These are phyloP conservation scores for Elsinoe fawcettii DNA, from an alignment of 2,329 filamentous ascomycete species.

Conservation along the genomic window DNA sequence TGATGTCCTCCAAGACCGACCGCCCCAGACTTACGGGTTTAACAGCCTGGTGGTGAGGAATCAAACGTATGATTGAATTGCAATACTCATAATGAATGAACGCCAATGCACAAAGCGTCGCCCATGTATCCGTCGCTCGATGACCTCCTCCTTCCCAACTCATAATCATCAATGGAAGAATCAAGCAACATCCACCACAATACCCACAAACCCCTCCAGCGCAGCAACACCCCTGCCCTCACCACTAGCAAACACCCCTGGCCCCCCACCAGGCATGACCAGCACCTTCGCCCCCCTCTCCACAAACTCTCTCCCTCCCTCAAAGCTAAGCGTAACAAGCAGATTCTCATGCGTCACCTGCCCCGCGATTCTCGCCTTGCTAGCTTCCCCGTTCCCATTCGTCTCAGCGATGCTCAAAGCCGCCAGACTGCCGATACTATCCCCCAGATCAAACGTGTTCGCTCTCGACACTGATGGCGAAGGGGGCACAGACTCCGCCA, in stretches of 20 bases:
- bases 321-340: constrained; percentile 59
- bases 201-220: constrained; percentile 65
- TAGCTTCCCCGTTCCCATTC: constrained; percentile 13
- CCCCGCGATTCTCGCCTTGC: constrained; percentile 22
- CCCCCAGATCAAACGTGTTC: constrained; percentile 17
- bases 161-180: too few relatives aligned
- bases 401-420: constrained; percentile 1
- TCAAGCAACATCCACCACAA: constrained; percentile 36
- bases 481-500: constrained; percentile 23
- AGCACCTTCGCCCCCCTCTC: constrained; percentile 63
- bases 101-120: too few relatives aligned
- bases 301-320: constrained; percentile 64
- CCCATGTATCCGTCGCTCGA: too few relatives aligned
- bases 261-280: constrained; percentile 62
- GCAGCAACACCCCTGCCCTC: constrained; percentile 46
- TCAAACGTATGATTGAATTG: too few relatives aligned
- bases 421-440: constrained; percentile 16
- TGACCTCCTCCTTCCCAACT: too few relatives aligned
- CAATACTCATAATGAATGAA: too few relatives aligned
- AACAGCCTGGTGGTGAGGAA: too few relatives aligned
- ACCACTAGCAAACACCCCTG: constrained; percentile 48
- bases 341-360: constrained; percentile 25
- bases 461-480: not conserved
- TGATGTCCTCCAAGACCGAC: not conserved
- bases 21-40: too few relatives aligned